Evolutionary conservation across 371 early-diverging fungal genomes (phyloP).

Genomic region (Capniomyces stellatus): DNA sequence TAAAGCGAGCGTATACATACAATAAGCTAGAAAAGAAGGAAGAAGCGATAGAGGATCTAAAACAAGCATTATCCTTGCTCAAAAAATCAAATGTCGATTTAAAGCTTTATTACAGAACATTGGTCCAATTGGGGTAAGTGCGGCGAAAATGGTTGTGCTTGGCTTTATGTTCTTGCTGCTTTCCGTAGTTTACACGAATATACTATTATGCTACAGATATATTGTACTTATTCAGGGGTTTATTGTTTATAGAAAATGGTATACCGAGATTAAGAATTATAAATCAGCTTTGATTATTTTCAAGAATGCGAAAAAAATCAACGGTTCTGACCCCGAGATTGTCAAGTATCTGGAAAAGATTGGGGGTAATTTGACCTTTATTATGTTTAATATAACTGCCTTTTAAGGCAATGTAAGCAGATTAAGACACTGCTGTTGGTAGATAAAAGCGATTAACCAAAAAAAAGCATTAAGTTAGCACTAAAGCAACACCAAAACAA

Average conservation of each 20-base stretch:
- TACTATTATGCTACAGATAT: too few relatives aligned
- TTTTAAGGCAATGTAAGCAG: too few relatives aligned
- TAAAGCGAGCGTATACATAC: neutral
- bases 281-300: neutral
- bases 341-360: neutral
- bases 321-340: neutral
- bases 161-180: too few relatives aligned
- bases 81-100: neutral
- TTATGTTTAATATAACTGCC: too few relatives aligned
- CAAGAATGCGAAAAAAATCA: neutral
- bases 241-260: neutral
- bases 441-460: too few relatives aligned
- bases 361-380: neutral
- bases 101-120: neutral
- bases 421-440: too few relatives aligned
- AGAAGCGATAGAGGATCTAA: neutral
- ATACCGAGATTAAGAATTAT: neutral
- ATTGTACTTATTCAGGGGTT: too few relatives aligned
- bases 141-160: too few relatives aligned
- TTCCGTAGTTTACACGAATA: too few relatives aligned
- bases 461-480: too few relatives aligned
- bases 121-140: neutral
- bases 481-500: too few relatives aligned
- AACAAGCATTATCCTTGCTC: neutral
- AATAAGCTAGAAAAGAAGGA: neutral